Percentiles rank a stretch among this genome's conserved stretches.
These are phyloP conservation scores for Aspergillus udagawae DNA, from an alignment of 2,329 filamentous ascomycete species.

Conservation along the genomic window DNA sequence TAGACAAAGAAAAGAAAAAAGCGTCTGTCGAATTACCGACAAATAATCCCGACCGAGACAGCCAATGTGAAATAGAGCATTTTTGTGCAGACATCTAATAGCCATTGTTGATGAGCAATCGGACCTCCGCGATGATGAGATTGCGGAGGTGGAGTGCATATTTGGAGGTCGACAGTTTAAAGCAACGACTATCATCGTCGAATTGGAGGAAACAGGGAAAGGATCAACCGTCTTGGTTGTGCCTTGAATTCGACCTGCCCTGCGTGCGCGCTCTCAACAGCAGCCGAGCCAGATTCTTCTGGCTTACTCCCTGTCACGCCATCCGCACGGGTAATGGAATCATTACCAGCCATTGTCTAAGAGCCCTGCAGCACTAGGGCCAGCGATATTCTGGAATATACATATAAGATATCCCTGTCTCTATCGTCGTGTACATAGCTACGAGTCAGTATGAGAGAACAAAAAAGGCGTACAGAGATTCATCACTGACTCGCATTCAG, in stretches of 20 bases:
- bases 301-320: not conserved
- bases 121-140: conserved; percentile 16
- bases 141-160: not conserved
- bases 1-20: not conserved
- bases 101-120: conserved; percentile 16
- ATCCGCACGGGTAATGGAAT: not conserved
- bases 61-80: not conserved
- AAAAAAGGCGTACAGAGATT: not conserved
- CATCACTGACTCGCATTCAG: not conserved
- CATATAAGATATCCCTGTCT: not conserved
- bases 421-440: not conserved
- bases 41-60: not conserved
- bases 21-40: not conserved
- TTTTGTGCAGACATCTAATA: not conserved
- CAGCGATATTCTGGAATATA: not conserved
- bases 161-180: not conserved
- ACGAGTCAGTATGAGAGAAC: not conserved
- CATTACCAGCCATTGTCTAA: not conserved
- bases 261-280: not conserved
- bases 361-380: not conserved
- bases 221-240: not conserved
- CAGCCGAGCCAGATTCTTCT: not conserved
- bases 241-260: not conserved
- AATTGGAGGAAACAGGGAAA: not conserved
- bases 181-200: not conserved